These are phyloP conservation scores for Oryza punctata DNA, from an alignment of 176 grass and related monocot genomes.

Conservation along the genomic window DNA sequence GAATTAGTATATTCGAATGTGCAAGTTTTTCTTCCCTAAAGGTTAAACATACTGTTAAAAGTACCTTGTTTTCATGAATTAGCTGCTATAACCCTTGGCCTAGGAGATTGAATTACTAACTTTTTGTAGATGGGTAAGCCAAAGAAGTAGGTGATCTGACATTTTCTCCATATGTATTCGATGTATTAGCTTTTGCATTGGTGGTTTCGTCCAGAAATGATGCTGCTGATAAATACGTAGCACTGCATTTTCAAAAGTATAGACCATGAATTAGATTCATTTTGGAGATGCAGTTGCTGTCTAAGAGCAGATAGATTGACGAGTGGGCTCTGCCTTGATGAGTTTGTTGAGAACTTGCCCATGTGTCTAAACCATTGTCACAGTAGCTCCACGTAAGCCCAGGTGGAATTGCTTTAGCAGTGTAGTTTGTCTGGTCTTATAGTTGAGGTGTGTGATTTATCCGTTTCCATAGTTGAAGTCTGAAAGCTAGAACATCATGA, in stretches of 20 bases:
- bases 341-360: too few species aligned
- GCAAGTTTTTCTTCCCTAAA: background rate
- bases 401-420: background rate
- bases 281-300: too few species aligned
- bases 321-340: too few species aligned
- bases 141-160: background rate
- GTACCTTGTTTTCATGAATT: background rate
- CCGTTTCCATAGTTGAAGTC: background rate
- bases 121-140: background rate
- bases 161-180: background rate
- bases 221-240: background rate
- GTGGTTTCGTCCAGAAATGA: background rate
- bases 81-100: background rate
- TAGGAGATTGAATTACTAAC: background rate
- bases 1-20: background rate
- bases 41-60: constrained; percentile 18
- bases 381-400: background rate
- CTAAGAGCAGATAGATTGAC: background rate
- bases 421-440: background rate
- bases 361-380: too few species aligned
- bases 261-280: too few species aligned
- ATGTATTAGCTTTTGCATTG: background rate
- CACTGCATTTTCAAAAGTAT: too few species aligned
- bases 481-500: background rate
- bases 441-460: background rate